Conservation (phyloP, 495 filamentous ascomycete species). For the Neurospora sp. region DNA sequence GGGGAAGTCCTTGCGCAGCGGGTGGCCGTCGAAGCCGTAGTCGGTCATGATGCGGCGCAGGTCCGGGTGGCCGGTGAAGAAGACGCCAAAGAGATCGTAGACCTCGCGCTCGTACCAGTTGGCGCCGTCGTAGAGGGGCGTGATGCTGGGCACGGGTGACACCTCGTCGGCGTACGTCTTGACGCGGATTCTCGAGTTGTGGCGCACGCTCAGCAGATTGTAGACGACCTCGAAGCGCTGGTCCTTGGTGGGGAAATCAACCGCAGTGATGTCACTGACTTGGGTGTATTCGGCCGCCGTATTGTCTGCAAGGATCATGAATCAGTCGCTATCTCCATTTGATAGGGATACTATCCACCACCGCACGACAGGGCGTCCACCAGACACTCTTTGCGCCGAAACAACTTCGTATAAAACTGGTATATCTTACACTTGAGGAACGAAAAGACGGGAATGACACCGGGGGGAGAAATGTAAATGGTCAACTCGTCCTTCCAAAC, state of each 20-base stretch:
- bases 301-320: conserved; percentile 45
- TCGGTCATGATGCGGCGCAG: conserved; percentile 98
- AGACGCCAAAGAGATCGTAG: conserved; percentile 95
- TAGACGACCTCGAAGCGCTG: conserved; percentile 98
- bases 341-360: not conserved
- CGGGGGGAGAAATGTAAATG: conserved; percentile 81
- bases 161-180: conserved; percentile 99
- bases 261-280: conserved; percentile 81
- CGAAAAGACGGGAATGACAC: conserved; percentile 79
- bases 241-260: conserved; percentile 89
- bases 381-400: conserved; percentile 1
- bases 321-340: not conserved
- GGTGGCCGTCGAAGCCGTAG: conserved; percentile 98
- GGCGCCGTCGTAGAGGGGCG: conserved; percentile 79
- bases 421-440: conserved; percentile 72
- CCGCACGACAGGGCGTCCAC: conserved; percentile 3
- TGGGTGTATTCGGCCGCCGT: conserved; percentile 95
- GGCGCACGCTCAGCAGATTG: conserved; percentile 88
- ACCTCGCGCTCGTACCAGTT: conserved; percentile 99
- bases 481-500: conserved; percentile 99
- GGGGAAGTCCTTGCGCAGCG: conserved; percentile 95
- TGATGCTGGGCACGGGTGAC: conserved; percentile 84
- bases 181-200: conserved; percentile 92
- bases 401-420: not conserved
- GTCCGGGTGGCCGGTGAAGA: conserved; percentile 93